Evolutionary conservation across 805 yeast genomes (phyloP).

Genomic region (Saturnispora saitoi): DNA sequence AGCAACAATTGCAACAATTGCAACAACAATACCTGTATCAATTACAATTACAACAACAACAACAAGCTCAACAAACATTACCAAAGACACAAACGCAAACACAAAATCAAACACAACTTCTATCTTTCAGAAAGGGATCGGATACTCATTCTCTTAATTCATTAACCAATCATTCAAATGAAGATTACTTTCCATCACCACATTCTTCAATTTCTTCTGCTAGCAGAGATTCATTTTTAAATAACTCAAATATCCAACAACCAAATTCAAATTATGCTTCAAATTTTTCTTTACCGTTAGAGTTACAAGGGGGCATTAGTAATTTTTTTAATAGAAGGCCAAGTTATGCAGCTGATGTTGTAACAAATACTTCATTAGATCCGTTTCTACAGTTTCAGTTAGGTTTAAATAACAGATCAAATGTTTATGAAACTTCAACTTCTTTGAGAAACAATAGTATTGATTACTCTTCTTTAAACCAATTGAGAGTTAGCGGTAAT

Average conservation of each 20-base stretch:
- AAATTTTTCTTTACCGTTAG: constrained; percentile 43
- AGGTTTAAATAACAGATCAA: constrained; percentile 10
- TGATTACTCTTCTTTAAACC: constrained; percentile 10
- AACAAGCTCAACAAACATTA: constrained; percentile 10
- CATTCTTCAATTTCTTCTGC: constrained; percentile 26
- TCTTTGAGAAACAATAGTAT: constrained; percentile 10
- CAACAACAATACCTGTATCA: constrained; percentile 12
- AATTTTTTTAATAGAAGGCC: constrained; percentile 63
- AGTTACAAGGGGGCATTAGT: constrained; percentile 57
- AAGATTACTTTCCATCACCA: constrained; percentile 21
- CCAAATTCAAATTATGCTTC: constrained; percentile 8
- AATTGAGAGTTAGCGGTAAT: not conserved
- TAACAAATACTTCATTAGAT: constrained; percentile 17
- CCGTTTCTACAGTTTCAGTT: constrained; percentile 17
- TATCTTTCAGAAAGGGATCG: constrained; percentile 12
- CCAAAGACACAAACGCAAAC: constrained; percentile 7
- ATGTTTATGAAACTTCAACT: constrained; percentile 4
- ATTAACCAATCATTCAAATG: constrained; percentile 5
- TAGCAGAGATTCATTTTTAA: constrained; percentile 22
- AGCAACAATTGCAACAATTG: not conserved
- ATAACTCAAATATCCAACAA: constrained; percentile 7
- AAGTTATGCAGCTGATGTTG: constrained; percentile 56
- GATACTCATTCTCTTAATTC: constrained; percentile 7
- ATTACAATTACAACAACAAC: constrained; percentile 9
- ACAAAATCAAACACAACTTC: not conserved